Evolutionary conservation across 805 yeast species (phyloP).

Genomic region (Nakazawaea wyomingensis): DNA sequence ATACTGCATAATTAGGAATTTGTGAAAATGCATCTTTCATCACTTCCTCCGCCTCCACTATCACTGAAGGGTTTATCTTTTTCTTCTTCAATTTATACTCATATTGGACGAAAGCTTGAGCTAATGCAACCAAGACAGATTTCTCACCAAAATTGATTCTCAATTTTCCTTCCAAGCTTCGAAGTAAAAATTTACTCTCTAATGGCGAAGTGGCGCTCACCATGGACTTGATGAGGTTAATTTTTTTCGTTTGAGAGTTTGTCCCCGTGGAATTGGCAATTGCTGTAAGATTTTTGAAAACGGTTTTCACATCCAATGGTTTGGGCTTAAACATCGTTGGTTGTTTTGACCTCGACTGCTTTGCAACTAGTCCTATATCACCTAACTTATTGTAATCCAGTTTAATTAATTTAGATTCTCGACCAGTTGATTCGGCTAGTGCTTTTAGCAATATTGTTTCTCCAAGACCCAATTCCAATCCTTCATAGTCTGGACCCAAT

Average conservation of each 20-base stretch:
- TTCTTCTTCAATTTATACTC: constrained; percentile 36
- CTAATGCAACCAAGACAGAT: constrained; percentile 76
- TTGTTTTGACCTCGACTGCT: constrained; percentile 75
- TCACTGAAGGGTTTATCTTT: constrained; percentile 32
- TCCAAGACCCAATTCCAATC: constrained; percentile 89
- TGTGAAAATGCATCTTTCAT: constrained; percentile 85
- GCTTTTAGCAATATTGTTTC: constrained; percentile 87
- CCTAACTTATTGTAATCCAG: constrained; percentile 75
- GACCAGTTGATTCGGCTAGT: constrained; percentile 84
- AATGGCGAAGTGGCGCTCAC: constrained; percentile 78
- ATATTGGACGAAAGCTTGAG: constrained; percentile 71
- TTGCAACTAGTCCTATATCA: constrained; percentile 88
- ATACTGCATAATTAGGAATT: constrained; percentile 81
- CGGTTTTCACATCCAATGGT: constrained; percentile 66
- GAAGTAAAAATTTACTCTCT: constrained; percentile 86
- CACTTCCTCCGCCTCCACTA: constrained; percentile 66
- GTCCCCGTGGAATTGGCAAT: constrained; percentile 79
- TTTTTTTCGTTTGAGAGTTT: constrained; percentile 75
- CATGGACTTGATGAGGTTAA: constrained; percentile 74
- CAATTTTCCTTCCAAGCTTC: constrained; percentile 89
- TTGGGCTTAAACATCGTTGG: constrained; percentile 92
- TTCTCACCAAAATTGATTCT: constrained; percentile 94
- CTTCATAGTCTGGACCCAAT: constrained; percentile 94
- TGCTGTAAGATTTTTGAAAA: constrained; percentile 65
- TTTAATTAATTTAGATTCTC: constrained; percentile 65